Base-by-base conservation (phyloP, 2,329 filamentous ascomycete species). In the Fusarium sp. region DNA sequence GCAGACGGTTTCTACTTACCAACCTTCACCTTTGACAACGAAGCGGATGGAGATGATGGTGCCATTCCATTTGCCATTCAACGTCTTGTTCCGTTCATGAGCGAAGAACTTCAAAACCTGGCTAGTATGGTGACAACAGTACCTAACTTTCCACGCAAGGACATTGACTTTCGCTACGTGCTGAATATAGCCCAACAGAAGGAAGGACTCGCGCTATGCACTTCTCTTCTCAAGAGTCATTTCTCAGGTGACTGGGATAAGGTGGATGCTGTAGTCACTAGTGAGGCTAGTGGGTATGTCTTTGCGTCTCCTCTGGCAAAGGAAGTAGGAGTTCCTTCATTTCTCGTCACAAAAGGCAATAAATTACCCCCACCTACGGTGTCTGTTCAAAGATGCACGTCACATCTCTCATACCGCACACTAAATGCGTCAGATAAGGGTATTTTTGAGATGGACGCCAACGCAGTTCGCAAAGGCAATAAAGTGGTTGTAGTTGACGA, bases 321-420 rank as follows among this genome's bases (percentile, higher is more conserved):
- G 20, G 76, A 54, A 5, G 74, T 87, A 50, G 62, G 81, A 42
- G 38, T 85, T 15, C 86, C 83, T 5, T 74, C 91, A 66, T 82
- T 80, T 12, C 76, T 89, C 47, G 85, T 91, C 63, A 88, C 90
- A 42, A 81, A 88, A 75, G 85, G 84, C 15, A 86, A 86, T 31
- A 92, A 91, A 78, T 85, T 91, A 0, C 89, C 90, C 0, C 86
- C 87, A 13, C 89, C 89, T 0, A 87, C 81, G 0, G 15, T 89
- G 38, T 88, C 86, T 12, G 83, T 85, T 30, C 15, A 13, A 44
- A 91, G 86, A 76, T 35, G 75, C 3, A 35, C 78, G 1, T 92
- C 89, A 6, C 81, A 90, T 77, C 87, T 91, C 44, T 90, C 88
- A 2, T 85, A 85, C 62, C 78, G 77, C n/a, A 60, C 59, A 54